Conservation (phyloP, 2,329 filamentous ascomycete species). For the Fusarium xyrophilum region DNA sequence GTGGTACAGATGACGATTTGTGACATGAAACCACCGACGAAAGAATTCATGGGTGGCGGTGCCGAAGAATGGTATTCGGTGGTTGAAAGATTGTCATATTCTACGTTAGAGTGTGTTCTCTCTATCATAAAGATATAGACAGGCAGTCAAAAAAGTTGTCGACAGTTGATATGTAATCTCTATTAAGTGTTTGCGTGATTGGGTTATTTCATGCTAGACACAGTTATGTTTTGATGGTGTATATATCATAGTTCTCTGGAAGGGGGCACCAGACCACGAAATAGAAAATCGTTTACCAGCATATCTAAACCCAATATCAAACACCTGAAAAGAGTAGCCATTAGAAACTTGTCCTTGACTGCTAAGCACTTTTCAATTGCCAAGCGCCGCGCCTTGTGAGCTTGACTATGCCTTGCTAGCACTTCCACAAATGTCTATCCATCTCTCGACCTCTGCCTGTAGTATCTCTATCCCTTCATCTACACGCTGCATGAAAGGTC, state of each 20-base stretch:
- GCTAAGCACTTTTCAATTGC: neutral
- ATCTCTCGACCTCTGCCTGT: constrained; percentile 27
- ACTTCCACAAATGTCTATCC: constrained; percentile 31
- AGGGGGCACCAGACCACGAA: neutral
- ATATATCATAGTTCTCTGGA: neutral
- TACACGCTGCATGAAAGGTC: constrained; percentile 11
- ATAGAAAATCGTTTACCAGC: neutral
- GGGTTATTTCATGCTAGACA: neutral
- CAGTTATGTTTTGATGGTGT: neutral
- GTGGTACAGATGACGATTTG: neutral
- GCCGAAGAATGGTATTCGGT: neutral
- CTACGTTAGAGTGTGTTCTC: neutral
- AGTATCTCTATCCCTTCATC: constrained; percentile 24
- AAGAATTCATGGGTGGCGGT: neutral
- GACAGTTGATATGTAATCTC: neutral
- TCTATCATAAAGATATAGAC: neutral
- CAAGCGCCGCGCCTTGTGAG: neutral
- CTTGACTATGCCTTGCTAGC: constrained; percentile 16
- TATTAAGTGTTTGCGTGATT: neutral
- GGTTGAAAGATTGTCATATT: neutral
- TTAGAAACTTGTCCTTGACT: too few relatives aligned
- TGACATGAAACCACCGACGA: neutral
- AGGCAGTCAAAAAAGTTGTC: fast-evolving
- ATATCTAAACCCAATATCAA: too few relatives aligned
- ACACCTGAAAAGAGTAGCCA: fast-evolving